Conservation (phyloP, 176 grass and related monocot genomes). For the Lolium perenne region DNA sequence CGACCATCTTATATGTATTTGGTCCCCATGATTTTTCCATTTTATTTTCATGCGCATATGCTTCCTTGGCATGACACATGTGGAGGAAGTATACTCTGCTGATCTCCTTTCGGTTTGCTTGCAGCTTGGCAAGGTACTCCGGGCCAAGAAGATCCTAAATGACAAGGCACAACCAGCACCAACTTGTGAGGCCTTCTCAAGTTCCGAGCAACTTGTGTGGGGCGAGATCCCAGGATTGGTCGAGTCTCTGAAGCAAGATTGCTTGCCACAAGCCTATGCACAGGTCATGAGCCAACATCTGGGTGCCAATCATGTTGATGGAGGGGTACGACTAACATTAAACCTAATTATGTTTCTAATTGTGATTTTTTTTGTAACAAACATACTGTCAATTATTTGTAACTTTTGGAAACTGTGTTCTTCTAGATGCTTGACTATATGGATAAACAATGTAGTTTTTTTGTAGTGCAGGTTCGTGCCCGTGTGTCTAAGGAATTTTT, state of each 20-base stretch:
- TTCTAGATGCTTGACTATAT: neutral
- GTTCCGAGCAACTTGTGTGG: conserved; percentile 78
- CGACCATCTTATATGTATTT: neutral
- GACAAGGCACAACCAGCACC: conserved; percentile 44
- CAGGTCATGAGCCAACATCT: conserved; percentile 79
- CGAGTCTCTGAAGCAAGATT: conserved; percentile 65
- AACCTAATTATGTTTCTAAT: conserved; percentile 11
- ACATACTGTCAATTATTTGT: neutral
- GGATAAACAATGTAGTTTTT: conserved; percentile 20
- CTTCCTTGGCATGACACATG: neutral
- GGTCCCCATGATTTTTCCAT: neutral
- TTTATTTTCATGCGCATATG: neutral
- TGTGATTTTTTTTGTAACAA: neutral
- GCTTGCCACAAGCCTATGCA: conserved; percentile 65
- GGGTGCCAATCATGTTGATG: conserved; percentile 65
- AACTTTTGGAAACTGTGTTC: too few species aligned
- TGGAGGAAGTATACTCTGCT: neutral
- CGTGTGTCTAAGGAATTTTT: conserved; percentile 73
- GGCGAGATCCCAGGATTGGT: conserved; percentile 60
- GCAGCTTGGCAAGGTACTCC: conserved; percentile 86
- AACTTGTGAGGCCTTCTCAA: conserved; percentile 63
- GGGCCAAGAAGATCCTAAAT: conserved; percentile 69
- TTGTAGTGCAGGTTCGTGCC: conserved; percentile 56
- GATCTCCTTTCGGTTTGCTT: conserved; percentile 15
- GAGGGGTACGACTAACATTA: conserved; percentile 57